Evolutionary conservation across 768 basidiomycete species (phyloP).

Genomic region (Boletus sp.): DNA sequence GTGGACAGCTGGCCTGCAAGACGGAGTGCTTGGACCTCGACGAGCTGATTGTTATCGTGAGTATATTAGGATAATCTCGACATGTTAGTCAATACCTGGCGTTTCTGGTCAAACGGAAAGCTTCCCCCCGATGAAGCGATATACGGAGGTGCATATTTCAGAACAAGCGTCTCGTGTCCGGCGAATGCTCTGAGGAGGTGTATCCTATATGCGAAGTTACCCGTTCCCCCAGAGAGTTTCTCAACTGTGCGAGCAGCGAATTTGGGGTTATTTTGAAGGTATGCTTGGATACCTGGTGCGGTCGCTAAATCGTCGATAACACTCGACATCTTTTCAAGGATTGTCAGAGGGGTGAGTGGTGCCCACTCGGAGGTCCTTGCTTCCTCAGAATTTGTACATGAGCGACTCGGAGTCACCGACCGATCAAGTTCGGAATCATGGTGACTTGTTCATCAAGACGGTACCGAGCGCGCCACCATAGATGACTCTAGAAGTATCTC

Average conservation of each 20-base stretch:
- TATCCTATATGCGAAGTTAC: slow-evolving; percentile 62
- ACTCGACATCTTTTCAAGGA: slow-evolving; percentile 14
- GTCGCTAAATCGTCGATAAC: slow-evolving; percentile 28
- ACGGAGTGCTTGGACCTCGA: slow-evolving; percentile 50
- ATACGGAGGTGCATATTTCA: slow-evolving; percentile 58
- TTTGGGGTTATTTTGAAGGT: slow-evolving; percentile 43
- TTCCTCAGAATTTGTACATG: slow-evolving; percentile 4
- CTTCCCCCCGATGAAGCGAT: slow-evolving; percentile 24
- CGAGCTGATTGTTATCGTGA: slow-evolving; percentile 36
- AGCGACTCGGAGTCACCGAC: slow-evolving; percentile 12
- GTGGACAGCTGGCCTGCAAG: slow-evolving; percentile 38
- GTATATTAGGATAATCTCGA: not conserved
- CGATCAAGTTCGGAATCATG: not conserved
- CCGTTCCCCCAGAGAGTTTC: slow-evolving; percentile 48
- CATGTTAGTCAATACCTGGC: slow-evolving; percentile 46
- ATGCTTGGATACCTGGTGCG: slow-evolving; percentile 35
- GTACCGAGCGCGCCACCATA: not conserved
- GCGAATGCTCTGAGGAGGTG: slow-evolving; percentile 39
- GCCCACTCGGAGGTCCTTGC: not conserved
- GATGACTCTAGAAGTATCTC: not conserved
- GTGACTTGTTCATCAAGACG: not conserved
- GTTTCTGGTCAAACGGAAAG: slow-evolving; percentile 40
- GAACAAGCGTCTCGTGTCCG: slow-evolving; percentile 46
- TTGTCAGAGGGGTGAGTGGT: not conserved
- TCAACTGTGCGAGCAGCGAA: slow-evolving; percentile 44